Conservation (phyloP, 352 stramenopile species). For the Globisporangium apiculatum region DNA sequence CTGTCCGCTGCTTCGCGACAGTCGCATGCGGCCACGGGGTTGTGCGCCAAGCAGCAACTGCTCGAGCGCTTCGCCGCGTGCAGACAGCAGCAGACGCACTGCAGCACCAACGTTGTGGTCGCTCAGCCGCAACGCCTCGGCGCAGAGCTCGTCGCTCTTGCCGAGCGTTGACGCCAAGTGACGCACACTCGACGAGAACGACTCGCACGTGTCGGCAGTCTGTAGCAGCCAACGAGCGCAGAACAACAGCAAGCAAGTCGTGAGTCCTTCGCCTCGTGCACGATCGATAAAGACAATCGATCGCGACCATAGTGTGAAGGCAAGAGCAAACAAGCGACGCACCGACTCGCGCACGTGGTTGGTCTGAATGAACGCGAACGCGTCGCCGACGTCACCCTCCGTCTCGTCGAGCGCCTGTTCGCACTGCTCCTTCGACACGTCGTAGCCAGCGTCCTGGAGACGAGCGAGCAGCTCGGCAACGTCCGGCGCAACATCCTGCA, state of each 20-base stretch:
- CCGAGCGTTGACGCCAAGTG: conserved; percentile 47
- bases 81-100: conserved; percentile 53
- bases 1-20: too few relatives aligned
- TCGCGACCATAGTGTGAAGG: neutral
- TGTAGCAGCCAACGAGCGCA: neutral
- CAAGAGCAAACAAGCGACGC: neutral
- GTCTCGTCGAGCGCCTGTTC: conserved; percentile 32
- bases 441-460: conserved; percentile 24
- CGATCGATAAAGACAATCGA: neutral
- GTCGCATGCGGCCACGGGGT: too few relatives aligned
- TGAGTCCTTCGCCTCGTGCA: too few relatives aligned
- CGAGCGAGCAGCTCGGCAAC: conserved; percentile 17
- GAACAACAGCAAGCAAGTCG: too few relatives aligned
- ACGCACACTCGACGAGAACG: conserved; percentile 31
- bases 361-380: conserved; percentile 13
- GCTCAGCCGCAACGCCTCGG: conserved; percentile 44
- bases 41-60: neutral
- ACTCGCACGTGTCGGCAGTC: conserved; percentile 9
- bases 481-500: neutral
- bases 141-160: conserved; percentile 40
- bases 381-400: conserved; percentile 21
- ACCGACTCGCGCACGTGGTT: conserved; percentile 13
- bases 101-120: conserved; percentile 42
- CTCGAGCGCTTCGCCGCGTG: conserved; percentile 25
- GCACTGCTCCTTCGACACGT: conserved; percentile 21